Base-by-base conservation (phyloP, 1,139 yeast genomes). In the Fermentozyma sake region DNA sequence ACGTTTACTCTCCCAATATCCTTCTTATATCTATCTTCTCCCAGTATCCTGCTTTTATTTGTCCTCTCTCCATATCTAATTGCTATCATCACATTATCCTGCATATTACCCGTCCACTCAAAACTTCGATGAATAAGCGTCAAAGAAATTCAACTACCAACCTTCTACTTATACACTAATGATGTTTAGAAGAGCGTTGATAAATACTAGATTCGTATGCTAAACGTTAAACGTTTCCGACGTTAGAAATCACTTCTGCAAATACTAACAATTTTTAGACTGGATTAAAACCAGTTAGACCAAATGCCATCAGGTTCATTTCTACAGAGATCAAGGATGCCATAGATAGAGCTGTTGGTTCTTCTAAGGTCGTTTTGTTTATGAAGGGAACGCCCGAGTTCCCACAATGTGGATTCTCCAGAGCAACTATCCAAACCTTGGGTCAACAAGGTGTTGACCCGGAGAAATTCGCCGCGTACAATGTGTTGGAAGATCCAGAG, bases 371-470 rank as follows among this genome's bases (percentile, higher is more conserved):
- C 9, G 98, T 93, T 7, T 68, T 93, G 18, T 89, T 89, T 63
- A 85, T 85, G 95, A 85, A 85, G 52, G 95, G 95, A 7, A 93
- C 98, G 1, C 99, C 99, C 2, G 96, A 89, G 49, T 86, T 84
- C 34, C 99, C 99, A 16, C 95, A 87, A 48, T 93, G 99, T 67
- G 98, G 99, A 2, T 93, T 93, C 51, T 87, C 96, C 5, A 76
- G 96, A 50, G 95, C 95, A 29, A 85, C 96, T 11, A 89, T 93
- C 42, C 93, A 86, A 52, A 74, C 87, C 26, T 71, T 93, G 38
- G 97, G 98, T 12, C 93, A 87, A 54, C 95, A 89, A 54, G 98
- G 98, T 32, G 97, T 93, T 17, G 96, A 93, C 56, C 98, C 98
- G 5, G 73, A 66, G 25, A 89, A 91, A 57, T 89, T 93, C 59